A percentile compares a stretch with the other conserved stretches of the same genome.
Evolutionary conservation across 768 basidiomycete genomes (phyloP).

Genomic region (Naganishia friedmannii): DNA sequence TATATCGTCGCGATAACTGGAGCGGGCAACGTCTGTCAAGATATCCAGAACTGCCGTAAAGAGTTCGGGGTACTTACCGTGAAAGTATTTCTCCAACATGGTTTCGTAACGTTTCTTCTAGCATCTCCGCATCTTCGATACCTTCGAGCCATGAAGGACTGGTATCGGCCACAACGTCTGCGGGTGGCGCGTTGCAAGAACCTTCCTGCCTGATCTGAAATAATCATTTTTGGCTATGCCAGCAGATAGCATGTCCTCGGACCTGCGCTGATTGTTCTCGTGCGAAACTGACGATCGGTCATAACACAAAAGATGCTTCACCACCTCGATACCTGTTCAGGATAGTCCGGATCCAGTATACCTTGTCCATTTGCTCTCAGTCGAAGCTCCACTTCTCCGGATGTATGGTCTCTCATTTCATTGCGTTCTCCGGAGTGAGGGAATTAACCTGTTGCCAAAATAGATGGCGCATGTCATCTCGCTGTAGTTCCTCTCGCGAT

Average conservation of each 20-base stretch:
- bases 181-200: no score
- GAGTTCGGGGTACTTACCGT: no score
- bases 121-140: no score
- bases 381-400: neutral
- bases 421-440: constrained; percentile 10
- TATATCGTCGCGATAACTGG: no score
- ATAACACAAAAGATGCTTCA: constrained; percentile 1
- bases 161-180: no score
- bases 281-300: constrained; percentile 1
- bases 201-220: neutral
- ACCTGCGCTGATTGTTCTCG: neutral
- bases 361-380: constrained; percentile 1
- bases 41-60: no score
- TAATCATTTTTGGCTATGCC: constrained; percentile 7
- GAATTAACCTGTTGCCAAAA: no score
- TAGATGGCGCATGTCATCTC: constrained; percentile 12
- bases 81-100: no score
- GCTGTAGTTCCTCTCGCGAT: neutral
- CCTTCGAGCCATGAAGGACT: no score
- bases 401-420: constrained; percentile 6
- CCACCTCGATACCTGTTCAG: neutral
- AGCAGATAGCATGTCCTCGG: constrained; percentile 9
- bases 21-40: no score
- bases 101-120: no score
- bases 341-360: constrained; percentile 2